Evolutionary conservation across 352 stramenopile genomes (phyloP).

Genomic region (Globisporangium carolinianum): DNA sequence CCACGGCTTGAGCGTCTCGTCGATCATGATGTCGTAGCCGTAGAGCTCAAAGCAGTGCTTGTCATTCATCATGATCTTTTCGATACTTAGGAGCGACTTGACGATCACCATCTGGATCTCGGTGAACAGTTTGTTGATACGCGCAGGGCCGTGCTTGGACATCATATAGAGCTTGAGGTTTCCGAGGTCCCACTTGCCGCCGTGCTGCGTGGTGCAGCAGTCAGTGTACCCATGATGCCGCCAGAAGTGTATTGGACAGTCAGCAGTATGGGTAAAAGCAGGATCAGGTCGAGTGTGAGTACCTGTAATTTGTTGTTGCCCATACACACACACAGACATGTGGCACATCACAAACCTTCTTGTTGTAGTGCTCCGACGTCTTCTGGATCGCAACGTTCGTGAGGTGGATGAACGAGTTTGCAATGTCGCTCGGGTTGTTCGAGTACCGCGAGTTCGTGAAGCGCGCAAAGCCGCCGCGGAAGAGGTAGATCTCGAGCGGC

Average conservation of each 20-base stretch:
- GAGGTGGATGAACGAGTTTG: conserved; percentile 91
- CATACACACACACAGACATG: not conserved
- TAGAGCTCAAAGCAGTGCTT: conserved; percentile 96
- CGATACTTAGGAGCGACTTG: conserved; percentile 80
- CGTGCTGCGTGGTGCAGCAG: conserved; percentile 34
- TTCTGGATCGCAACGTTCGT: conserved; percentile 95
- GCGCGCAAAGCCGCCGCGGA: conserved; percentile 86
- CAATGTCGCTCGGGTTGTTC: conserved; percentile 83
- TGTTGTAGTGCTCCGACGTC: conserved; percentile 92
- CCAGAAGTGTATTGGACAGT: not conserved
- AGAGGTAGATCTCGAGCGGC: conserved; percentile 90
- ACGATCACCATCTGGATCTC: conserved; percentile 90
- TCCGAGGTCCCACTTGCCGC: conserved; percentile 89
- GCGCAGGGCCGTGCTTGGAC: conserved; percentile 72
- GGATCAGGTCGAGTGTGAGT: too few relatives aligned
- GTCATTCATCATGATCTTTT: conserved; percentile 94
- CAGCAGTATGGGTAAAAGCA: too few relatives aligned
- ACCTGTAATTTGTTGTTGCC: not conserved
- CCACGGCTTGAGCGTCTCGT: conserved; percentile 89
- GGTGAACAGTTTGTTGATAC: conserved; percentile 83
- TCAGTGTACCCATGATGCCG: too few relatives aligned
- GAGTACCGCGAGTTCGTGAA: conserved; percentile 91
- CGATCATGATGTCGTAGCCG: conserved; percentile 91
- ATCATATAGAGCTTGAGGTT: conserved; percentile 91
- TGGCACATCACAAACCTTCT: conserved; percentile 23